Conservation (phyloP, 192 early-diverging fungal genomes). For the Rhizophagus clarus region DNA sequence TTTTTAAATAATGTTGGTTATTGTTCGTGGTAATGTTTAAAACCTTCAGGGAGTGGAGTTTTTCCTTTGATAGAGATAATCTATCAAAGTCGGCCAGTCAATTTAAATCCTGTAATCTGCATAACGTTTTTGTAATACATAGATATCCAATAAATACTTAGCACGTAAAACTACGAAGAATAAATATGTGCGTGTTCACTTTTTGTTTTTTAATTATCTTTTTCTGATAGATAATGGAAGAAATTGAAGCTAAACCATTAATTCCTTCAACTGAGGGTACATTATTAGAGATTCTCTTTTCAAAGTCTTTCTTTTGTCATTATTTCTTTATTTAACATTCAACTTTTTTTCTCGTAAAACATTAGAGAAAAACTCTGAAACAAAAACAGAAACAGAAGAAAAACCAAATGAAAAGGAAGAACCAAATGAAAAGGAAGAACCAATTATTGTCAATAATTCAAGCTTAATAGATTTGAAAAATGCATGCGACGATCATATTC, state of each 20-base stretch:
- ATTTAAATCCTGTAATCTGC: not conserved
- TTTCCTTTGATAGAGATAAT: too few relatives aligned
- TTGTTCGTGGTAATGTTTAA: too few relatives aligned
- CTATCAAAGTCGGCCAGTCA: too few relatives aligned
- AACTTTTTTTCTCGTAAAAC: not conserved
- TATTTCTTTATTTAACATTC: not conserved
- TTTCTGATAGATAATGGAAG: not conserved
- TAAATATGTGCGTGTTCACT: not conserved
- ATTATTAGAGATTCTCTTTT: not conserved
- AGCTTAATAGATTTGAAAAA: slow-evolving; percentile 56
- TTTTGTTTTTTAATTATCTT: not conserved
- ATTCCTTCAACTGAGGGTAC: not conserved
- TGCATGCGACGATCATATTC: slow-evolving; percentile 66
- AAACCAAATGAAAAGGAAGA: not conserved
- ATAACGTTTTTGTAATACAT: not conserved
- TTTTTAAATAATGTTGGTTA: too few relatives aligned
- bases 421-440: slow-evolving; percentile 5
- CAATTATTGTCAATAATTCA: slow-evolving; percentile 46
- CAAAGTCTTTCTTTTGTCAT: not conserved
- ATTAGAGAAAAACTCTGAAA: not conserved
- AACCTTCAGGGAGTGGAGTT: too few relatives aligned
- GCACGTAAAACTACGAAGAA: not conserved
- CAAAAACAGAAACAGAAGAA: too few relatives aligned
- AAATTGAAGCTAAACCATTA: not conserved
- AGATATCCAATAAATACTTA: not conserved